Base-by-base conservation (phyloP, 2,329 filamentous ascomycete genomes). In the Aspergillus ustus region DNA sequence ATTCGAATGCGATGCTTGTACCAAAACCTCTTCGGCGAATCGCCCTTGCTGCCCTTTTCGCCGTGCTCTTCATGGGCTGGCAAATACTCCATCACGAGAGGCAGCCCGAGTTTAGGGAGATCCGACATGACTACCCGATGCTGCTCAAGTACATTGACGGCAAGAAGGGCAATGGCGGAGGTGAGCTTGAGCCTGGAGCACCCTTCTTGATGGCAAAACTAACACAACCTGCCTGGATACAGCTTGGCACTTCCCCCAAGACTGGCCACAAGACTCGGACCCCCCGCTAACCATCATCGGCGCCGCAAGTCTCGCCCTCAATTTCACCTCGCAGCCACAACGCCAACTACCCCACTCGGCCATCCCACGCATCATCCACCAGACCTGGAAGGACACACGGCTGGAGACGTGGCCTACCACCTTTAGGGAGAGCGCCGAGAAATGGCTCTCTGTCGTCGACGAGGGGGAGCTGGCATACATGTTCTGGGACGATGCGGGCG, bases 401-500 rank as follows among this genome's bases (percentile, higher is more conserved):
- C 60, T 69, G 9, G 64, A 71, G 45, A 67, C 66, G 3, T 76
- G 72, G 72, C 64, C 70, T 0, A 63, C 66, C 7, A 58, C 62
- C 19, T 65, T 71, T 4, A 67, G 66, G 6, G 52, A 62, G 13
- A 70, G 69, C 55, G 67, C 70, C 2, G 73, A 75, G 52, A 65
- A 61, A 53, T 76, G 73, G 73, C 63, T 76, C 37, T 25, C 57
- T 8, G 62, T 63, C 6, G 67, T 68, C 2, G 63, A 68, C 8
- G 55, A 64, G 4, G 63, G 63, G 9, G 59, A 66, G 6, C 73
- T 74, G 69, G 72, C 73, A 0, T 76, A 75, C 46, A 67, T 76
- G 48, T 62, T 76, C n/a, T 76, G 73, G 73, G 69, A 73, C 19
- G 73, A 75, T 44, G 68, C 69, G 3, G 73, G 73, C 3, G 69